phyloP scores from a whole-genome alignment of 2,329 filamentous ascomycete genomes.

The Alternaria incomplexa region DNA sequence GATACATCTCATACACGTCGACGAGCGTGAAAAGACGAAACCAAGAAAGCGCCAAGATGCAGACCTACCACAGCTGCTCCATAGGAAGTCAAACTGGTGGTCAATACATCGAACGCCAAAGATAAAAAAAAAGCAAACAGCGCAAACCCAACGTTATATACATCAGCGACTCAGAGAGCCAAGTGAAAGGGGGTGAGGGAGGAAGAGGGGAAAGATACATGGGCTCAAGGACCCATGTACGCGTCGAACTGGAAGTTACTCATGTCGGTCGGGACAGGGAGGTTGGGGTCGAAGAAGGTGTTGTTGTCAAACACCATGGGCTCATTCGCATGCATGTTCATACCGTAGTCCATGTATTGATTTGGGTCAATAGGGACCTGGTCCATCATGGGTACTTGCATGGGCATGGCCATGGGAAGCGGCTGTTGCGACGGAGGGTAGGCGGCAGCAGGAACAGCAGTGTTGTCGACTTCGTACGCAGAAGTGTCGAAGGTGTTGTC shows the following conservation, averaged over 20 bases:
- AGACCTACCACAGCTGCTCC: conserved; percentile 33
- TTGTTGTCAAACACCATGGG: conserved; percentile 24
- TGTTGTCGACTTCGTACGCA: conserved; percentile 12
- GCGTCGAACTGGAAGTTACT: conserved; percentile 39
- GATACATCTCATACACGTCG: background rate
- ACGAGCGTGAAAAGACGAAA: background rate
- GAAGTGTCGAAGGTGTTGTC: conserved; percentile 14
- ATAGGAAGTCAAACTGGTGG: conserved; percentile 24
- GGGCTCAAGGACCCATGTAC: conserved; percentile 20
- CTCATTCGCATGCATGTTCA: conserved; percentile 29
- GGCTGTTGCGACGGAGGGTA: conserved; percentile 18
- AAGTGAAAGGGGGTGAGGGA: background rate
- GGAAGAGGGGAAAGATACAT: conserved; percentile 1
- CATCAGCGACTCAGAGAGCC: background rate
- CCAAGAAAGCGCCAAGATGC: conserved; percentile 14
- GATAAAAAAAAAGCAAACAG: background rate
- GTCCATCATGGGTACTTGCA: conserved; percentile 8
- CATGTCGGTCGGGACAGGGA: conserved; percentile 12
- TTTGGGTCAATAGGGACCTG: conserved; percentile 21
- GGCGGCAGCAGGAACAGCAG: background rate
- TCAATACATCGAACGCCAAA: conserved; percentile 27
- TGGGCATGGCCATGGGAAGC: conserved; percentile 9
- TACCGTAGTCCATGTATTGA: conserved; percentile 27
- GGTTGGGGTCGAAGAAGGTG: conserved; percentile 27
- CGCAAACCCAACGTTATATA: conserved; percentile 14